Percentiles rank a stretch among this genome's conserved stretches.
phyloP scores from a whole-genome alignment of 2,329 filamentous ascomycete genomes.

The Colletotrichum sp. region DNA sequence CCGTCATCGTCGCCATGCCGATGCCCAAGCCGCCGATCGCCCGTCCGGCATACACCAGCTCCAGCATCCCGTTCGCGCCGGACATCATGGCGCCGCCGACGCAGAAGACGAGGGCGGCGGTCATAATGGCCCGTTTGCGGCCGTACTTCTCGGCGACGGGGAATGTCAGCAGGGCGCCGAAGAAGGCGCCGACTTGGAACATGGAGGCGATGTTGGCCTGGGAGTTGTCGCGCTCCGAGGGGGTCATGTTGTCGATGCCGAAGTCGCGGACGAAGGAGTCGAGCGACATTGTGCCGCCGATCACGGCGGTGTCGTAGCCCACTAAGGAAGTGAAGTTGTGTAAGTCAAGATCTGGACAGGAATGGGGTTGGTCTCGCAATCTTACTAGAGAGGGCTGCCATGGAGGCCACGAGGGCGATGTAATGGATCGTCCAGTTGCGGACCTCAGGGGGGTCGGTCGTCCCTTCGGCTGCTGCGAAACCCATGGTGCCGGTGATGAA shows the following conservation, averaged over 20 bases:
- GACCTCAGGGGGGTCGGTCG: conserved; percentile 36
- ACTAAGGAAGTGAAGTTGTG: background rate
- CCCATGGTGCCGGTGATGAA: background rate
- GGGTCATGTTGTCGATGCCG: conserved; percentile 9
- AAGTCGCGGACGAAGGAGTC: conserved; percentile 26
- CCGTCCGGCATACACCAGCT: conserved; percentile 61
- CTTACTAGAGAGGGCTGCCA: conserved; percentile 38
- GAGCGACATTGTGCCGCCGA: conserved; percentile 29
- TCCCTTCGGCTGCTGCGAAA: conserved; percentile 37
- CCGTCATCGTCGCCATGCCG: conserved; percentile 53
- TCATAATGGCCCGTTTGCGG: conserved; percentile 55
- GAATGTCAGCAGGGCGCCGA: conserved; percentile 58
- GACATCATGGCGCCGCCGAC: conserved; percentile 53
- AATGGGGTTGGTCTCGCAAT: background rate
- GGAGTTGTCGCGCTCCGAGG: conserved; percentile 17
- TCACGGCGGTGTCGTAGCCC: conserved; percentile 26
- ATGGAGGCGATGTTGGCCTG: conserved; percentile 42
- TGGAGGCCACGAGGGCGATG: conserved; percentile 35
- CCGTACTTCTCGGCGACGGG: conserved; percentile 61
- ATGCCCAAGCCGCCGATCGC: conserved; percentile 57
- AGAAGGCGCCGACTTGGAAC: conserved; percentile 61
- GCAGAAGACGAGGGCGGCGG: conserved; percentile 52
- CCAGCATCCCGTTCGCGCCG: conserved; percentile 38
- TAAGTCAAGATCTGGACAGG: background rate
- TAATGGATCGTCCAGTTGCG: conserved; percentile 38